Base-by-base conservation (phyloP, 305 asterid species). In the Fraxinus sp. region DNA sequence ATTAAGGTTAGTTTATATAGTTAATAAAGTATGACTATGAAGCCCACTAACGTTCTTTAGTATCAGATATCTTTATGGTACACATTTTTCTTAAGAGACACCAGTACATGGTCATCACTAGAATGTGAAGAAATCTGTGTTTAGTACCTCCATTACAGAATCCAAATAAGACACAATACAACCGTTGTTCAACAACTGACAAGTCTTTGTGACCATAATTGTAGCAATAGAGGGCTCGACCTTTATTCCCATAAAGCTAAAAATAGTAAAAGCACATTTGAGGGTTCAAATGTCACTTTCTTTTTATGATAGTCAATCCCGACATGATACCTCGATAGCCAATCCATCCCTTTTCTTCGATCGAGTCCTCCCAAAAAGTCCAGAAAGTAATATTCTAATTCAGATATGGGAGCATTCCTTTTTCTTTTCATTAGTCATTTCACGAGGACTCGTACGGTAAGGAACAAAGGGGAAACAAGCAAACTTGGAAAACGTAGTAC, bases 1-100 rank as follows among this genome's bases (percentile, higher is more conserved):
- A 70, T 22, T 89, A 20, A 88, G 97, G 97, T 92, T 79, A 30
- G 43, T 28, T 28, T 24, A 66, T 26, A 49, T 10, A 43, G 16
- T 10, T 10, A 10, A 43, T 43, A 11, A 11, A 13, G 6, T 13
- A 46, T 13, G 57, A 13, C 6, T 46, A 46, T 46, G 57, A 14
- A 46, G 1, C 18, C 57, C 57, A 46, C 57, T 46, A 46, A 46
- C n/a, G 9, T 52, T 52, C 22, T 52, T 52, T n/a, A 52, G 64
- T 16, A 16, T n/a, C 22, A 52, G 24, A 52, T 52, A 16, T 52
- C 22, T 52, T 18, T 52, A 52, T n/a, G 64, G 9, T 52, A 46
- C 64, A 52, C 64, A 52, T n/a, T 16, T 52, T 52, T 52, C 22
- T 5, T 16, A 52, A 70, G n/a, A 70, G 55, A 43, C 55, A 43